Conservation (phyloP, 2,329 filamentous ascomycete genomes). For the Diplodia intermedia region DNA sequence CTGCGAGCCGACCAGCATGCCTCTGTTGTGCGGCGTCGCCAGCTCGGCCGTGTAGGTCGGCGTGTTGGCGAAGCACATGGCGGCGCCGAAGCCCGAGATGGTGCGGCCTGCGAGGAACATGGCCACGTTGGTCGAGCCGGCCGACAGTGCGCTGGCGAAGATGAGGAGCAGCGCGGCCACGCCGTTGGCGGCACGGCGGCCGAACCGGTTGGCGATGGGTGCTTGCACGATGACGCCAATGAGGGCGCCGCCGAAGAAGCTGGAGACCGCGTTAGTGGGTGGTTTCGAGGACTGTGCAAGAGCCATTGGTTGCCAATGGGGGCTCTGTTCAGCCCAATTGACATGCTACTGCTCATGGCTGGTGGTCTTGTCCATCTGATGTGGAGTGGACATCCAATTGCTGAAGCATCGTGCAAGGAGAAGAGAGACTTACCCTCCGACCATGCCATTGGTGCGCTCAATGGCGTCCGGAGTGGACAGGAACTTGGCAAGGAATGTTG, state of each 20-base stretch:
- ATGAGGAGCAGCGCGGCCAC: conserved; percentile 27
- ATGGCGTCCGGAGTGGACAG: conserved; percentile 35
- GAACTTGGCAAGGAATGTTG: conserved; percentile 41
- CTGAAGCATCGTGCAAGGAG: background rate
- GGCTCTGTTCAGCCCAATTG: too few relatives aligned
- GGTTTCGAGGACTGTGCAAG: too few relatives aligned
- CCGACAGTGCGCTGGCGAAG: conserved; percentile 23
- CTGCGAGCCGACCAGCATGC: conserved; percentile 50
- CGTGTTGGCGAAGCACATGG: conserved; percentile 30
- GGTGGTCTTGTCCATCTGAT: background rate
- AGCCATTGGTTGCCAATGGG: too few relatives aligned
- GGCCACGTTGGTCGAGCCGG: conserved; percentile 30
- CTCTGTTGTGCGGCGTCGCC: conserved; percentile 29
- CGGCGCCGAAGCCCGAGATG: conserved; percentile 31
- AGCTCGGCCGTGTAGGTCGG: conserved; percentile 33
- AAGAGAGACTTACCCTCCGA: conserved; percentile 34
- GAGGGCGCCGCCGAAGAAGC: conserved; percentile 39
- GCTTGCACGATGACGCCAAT: conserved; percentile 38
- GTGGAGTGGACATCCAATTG: background rate
- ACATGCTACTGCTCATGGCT: too few relatives aligned
- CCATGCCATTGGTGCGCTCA: conserved; percentile 36
- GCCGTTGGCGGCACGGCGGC: conserved; percentile 36
- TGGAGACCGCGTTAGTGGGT: conserved; percentile 11
- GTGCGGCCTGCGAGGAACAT: conserved; percentile 31
- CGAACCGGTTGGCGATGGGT: conserved; percentile 37